Percentiles rank a stretch among this genome's conserved stretches.
These are phyloP conservation scores for Boletus rubropictus DNA, from an alignment of 768 basidiomycete species.

Conservation along the genomic window DNA sequence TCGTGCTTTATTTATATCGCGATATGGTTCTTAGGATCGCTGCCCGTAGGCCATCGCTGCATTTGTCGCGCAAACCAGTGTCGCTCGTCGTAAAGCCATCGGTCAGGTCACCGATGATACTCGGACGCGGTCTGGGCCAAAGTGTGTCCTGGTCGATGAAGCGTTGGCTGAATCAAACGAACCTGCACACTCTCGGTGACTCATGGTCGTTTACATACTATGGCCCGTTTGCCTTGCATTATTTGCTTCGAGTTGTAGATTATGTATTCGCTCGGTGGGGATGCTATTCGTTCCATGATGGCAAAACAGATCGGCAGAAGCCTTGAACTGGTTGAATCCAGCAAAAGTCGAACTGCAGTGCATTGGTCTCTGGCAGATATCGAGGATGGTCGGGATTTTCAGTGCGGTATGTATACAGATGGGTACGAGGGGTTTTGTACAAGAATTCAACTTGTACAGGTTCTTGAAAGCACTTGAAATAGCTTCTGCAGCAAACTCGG, in stretches of 20 bases:
- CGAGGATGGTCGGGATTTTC: too few relatives aligned
- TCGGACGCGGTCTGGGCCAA: conserved; percentile 3
- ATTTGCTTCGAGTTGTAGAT: background rate
- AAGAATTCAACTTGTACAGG: too few relatives aligned
- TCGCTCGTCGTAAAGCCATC: conserved; percentile 30
- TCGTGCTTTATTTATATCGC: background rate
- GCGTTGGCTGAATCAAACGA: conserved; percentile 17
- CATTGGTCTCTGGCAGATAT: too few relatives aligned
- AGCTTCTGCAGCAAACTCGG: too few relatives aligned
- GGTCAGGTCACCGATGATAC: conserved; percentile 9
- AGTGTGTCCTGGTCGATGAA: conserved; percentile 15
- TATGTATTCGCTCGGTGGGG: background rate
- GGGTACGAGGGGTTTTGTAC: too few relatives aligned
- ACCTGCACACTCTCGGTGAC: background rate
- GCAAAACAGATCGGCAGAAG: too few relatives aligned
- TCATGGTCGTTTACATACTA: background rate
- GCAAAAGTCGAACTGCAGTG: too few relatives aligned
- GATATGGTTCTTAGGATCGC: background rate
- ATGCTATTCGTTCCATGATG: background rate
- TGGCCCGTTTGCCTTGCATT: background rate
- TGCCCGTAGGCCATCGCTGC: conserved; percentile 29
- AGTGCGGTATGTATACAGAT: too few relatives aligned
- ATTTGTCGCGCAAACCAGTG: conserved; percentile 31
- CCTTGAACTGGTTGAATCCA: too few relatives aligned
- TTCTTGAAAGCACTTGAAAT: too few relatives aligned